Evolutionary conservation across 257 asterid species (phyloP).

Genomic region (Echites panduratus): DNA sequence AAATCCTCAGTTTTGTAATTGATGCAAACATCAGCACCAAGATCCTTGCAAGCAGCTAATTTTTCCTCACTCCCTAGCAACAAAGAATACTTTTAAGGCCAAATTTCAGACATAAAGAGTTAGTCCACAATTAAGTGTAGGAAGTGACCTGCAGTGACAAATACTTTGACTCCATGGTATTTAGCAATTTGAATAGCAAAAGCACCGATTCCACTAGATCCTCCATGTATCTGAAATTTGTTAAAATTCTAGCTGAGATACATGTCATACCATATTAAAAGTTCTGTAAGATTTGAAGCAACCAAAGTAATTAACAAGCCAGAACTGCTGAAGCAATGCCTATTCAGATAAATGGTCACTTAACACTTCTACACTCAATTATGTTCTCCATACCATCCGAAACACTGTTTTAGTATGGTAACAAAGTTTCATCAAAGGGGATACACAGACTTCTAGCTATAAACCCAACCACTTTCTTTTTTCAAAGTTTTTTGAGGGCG

Average conservation of each 20-base stretch:
- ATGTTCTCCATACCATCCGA: not conserved
- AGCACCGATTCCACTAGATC: constrained; percentile 97
- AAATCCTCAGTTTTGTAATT: constrained; percentile 92
- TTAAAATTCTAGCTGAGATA: not conserved
- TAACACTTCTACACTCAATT: not conserved
- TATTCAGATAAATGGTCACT: not conserved
- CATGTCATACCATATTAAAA: not conserved
- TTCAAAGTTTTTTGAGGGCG: too few relatives aligned
- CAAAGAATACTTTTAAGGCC: constrained; percentile 3
- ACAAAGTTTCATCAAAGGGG: too few relatives aligned
- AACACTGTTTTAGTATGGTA: not conserved
- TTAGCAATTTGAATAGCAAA: constrained; percentile 93
- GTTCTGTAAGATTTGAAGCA: not conserved
- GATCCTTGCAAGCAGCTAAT: constrained; percentile 81
- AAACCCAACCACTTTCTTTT: too few relatives aligned
- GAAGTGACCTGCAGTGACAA: constrained; percentile 83
- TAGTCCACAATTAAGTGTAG: not conserved
- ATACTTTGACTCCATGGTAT: constrained; percentile 63
- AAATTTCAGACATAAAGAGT: not conserved
- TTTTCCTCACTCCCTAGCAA: constrained; percentile 82
- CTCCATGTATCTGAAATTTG: constrained; percentile 79
- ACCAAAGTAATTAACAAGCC: not conserved
- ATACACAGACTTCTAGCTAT: too few relatives aligned
- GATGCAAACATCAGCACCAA: constrained; percentile 95
- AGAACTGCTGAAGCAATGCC: too few relatives aligned